Evolutionary conservation across 257 asterid genomes (phyloP), one percentile per base, ranked within the genome.

Genomic region (Knoxia roxburghii): DNA sequence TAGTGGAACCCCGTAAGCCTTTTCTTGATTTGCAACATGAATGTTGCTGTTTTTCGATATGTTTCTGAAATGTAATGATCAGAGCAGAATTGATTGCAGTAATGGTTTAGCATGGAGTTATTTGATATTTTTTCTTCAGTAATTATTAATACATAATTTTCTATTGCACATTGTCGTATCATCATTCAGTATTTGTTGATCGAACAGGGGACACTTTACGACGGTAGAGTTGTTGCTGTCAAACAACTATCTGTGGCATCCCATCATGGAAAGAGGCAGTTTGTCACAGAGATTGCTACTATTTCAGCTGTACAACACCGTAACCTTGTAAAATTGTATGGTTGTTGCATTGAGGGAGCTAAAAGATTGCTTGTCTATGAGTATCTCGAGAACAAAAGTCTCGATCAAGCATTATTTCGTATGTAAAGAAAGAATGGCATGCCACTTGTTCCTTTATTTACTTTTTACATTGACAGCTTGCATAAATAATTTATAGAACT

Each of bases 291-390:
- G 80, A 89, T 91, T 33, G 98, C 95, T 30, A 84, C 95, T 29
- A 89, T 91, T 68, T 91, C 98, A 29, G 94, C 96, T 21, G 98
- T 91, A 57, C 98, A 91, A 68, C 98, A 91, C 59, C 95, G 91
- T 67, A 91, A 91, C 83, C 90, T 91, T 5, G 98, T 89, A 68
- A 89, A 81, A 66, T 52, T 89, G 69, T 78, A 75, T 52, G 95
- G 97, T 15, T 89, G 95, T 77, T 89, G 98, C 87, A 85, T 89
- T 17, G 95, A 89, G 78, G 95, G 91, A 62, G 79, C 72, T 1
- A 81, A 80, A 32, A 74, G 96, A 55, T 78, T 87, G 75, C 88
- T 91, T 61, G 98, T 91, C 5, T 91, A 91, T 55, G 98, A 89
- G 81, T 91, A 81, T 73, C 98, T 77, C 9, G 86, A 84, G 67